Conservation (phyloP, 1,284 basidiomycete genomes). For the Heterobasidion occidentale region DNA sequence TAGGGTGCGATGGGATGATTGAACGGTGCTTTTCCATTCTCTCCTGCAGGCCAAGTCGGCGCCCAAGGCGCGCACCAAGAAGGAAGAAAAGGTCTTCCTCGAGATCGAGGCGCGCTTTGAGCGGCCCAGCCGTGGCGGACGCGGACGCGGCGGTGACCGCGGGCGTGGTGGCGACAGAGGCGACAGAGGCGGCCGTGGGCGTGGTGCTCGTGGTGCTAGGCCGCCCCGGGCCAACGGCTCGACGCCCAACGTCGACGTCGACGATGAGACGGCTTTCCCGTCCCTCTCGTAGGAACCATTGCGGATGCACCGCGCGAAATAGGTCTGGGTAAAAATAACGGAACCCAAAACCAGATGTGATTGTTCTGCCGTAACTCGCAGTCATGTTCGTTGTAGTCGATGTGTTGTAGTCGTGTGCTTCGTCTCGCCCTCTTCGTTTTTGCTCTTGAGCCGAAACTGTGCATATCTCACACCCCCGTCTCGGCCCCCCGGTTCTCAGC, state of each 20-base stretch:
- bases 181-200: constrained; percentile 35
- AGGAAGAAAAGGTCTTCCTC: constrained; percentile 72
- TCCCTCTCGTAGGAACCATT: constrained; percentile 50
- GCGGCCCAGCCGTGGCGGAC: constrained; percentile 54
- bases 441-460: background rate
- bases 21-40: background rate
- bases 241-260: constrained; percentile 47
- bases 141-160: constrained; percentile 19
- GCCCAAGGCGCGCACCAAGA: constrained; percentile 60
- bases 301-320: constrained; percentile 3
- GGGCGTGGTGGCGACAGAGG: constrained; percentile 26
- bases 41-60: constrained; percentile 43
- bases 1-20: background rate
- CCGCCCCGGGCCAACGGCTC: constrained; percentile 19
- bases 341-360: background rate
- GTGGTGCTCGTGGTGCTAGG: constrained; percentile 8
- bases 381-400: background rate
- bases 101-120: constrained; percentile 77
- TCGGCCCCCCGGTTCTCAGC: background rate
- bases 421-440: background rate
- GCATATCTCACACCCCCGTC: background rate
- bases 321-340: background rate
- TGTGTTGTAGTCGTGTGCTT: background rate
- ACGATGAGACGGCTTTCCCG: constrained; percentile 80
- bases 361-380: too few species aligned